These are phyloP conservation scores for Populus hybrid DNA, from an alignment of 441 rosid genomes.

Conservation along the genomic window DNA sequence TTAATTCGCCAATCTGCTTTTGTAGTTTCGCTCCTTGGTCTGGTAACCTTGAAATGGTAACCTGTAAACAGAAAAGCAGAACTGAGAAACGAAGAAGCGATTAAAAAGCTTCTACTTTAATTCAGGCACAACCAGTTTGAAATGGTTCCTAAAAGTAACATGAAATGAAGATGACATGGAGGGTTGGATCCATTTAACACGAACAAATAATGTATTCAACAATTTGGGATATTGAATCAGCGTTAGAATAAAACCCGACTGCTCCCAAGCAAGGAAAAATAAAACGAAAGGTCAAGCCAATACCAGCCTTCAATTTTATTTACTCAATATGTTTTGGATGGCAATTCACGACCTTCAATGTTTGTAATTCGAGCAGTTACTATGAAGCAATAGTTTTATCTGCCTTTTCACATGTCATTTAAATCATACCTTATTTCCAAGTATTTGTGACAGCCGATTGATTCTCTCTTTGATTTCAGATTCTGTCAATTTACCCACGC, in stretches of 20 bases:
- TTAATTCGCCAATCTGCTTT: slow-evolving; percentile 18
- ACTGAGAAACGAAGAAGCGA: not conserved
- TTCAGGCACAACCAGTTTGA: not conserved
- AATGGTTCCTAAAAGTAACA: not conserved
- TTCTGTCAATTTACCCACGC: slow-evolving; percentile 49
- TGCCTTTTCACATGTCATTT: too few species aligned
- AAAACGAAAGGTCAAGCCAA: not conserved
- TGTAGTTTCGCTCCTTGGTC: too few species aligned
- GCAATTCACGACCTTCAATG: too few species aligned
- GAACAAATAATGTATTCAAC: not conserved
- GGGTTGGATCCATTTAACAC: not conserved
- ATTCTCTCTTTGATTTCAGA: slow-evolving; percentile 70
- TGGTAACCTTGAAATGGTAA: slow-evolving; percentile 26
- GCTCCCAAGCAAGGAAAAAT: not conserved
- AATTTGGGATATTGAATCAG: not conserved
- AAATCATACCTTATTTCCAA: too few species aligned
- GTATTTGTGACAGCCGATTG: slow-evolving; percentile 40
- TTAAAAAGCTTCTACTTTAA: not conserved
- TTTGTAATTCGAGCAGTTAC: not conserved
- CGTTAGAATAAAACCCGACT: not conserved
- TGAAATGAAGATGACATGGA: not conserved
- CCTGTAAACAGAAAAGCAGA: slow-evolving; percentile 35
- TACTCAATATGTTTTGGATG: too few species aligned
- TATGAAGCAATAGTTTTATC: too few species aligned
- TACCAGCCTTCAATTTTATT: not conserved